Evolutionary conservation across 106 monocot genomes (phyloP).

Genomic region (Vanilla planifolia): DNA sequence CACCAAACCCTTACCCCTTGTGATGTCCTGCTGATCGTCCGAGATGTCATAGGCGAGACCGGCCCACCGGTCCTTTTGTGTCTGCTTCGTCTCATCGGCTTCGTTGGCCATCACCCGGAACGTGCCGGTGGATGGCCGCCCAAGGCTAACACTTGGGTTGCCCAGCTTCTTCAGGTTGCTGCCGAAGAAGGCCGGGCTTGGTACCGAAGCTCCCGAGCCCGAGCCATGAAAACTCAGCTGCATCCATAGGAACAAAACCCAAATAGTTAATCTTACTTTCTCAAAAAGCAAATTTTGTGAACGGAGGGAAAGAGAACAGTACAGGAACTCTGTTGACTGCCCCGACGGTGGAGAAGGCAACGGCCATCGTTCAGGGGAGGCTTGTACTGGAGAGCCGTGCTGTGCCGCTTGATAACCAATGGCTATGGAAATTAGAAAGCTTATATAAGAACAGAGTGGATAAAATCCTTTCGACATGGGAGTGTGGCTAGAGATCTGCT

Average conservation of each 20-base stretch:
- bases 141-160: conserved; percentile 27
- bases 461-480: neutral
- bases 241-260: conserved; percentile 8
- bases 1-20: conserved; percentile 80
- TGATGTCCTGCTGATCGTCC: conserved; percentile 97
- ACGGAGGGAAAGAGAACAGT: conserved; percentile 1
- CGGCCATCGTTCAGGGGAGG: conserved; percentile 4
- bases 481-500: conserved; percentile 1
- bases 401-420: neutral
- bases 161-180: conserved; percentile 70
- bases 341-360: conserved; percentile 15
- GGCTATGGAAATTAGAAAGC: neutral
- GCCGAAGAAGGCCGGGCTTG: conserved; percentile 66
- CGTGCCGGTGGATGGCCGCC: conserved; percentile 31
- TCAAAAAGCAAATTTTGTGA: neutral
- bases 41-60: conserved; percentile 60
- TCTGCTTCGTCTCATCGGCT: conserved; percentile 73
- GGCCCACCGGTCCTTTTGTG: conserved; percentile 51
- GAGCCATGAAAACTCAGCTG: conserved; percentile 38
- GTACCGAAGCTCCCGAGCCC: conserved; percentile 22
- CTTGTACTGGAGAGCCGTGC: neutral
- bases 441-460: neutral
- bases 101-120: conserved; percentile 68
- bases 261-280: neutral
- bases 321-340: conserved; percentile 18